Evolutionary conservation across 2,329 filamentous ascomycete species (phyloP).

Genomic region (Xylariaceae sp.): DNA sequence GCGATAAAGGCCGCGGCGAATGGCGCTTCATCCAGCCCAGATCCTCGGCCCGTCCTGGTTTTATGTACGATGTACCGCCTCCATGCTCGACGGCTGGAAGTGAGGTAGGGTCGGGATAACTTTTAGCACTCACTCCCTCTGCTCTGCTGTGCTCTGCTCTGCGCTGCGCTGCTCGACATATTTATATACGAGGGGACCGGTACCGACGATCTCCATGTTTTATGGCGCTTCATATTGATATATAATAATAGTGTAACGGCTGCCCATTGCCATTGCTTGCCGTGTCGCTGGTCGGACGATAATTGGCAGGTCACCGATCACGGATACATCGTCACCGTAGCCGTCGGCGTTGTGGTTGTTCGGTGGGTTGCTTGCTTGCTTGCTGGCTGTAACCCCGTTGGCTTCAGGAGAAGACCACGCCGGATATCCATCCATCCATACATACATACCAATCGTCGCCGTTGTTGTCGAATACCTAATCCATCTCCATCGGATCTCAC

Average conservation of each 20-base stretch:
- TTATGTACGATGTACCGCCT: background rate
- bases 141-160: no score
- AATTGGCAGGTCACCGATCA: background rate
- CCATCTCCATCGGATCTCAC: slow-evolving; percentile 1
- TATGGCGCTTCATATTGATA: background rate
- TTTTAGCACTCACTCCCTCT: no score
- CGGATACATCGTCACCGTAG: background rate
- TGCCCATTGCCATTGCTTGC: background rate
- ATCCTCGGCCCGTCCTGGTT: background rate
- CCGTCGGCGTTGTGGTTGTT: background rate
- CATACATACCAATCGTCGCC: background rate
- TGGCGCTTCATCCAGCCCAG: background rate
- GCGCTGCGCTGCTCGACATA: background rate
- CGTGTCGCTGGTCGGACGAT: background rate
- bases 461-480: slow-evolving; percentile 3
- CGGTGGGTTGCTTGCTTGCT: background rate
- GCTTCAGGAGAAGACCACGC: background rate
- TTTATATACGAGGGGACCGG: background rate
- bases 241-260: background rate
- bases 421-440: background rate
- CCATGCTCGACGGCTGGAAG: background rate
- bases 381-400: background rate
- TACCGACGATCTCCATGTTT: background rate
- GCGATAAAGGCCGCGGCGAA: background rate
- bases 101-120: no score